Percentiles rank a stretch among this genome's conserved stretches.
Conservation (phyloP, 73 alveolate species). For the Effrenium voratum region DNA sequence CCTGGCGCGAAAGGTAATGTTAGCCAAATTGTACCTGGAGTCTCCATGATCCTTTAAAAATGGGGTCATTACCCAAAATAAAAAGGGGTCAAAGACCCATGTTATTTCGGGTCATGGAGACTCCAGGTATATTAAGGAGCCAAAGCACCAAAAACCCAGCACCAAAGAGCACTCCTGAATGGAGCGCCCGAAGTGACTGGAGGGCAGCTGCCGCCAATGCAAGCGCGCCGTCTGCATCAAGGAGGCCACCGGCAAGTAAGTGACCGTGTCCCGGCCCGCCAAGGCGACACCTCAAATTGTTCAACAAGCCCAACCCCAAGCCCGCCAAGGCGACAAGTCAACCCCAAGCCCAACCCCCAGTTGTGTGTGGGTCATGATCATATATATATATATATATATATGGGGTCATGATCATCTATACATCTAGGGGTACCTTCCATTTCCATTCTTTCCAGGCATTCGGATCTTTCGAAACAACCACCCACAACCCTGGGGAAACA, state of each 20-base stretch:
- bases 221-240: not conserved
- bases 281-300: constrained; percentile 1
- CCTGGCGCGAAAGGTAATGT: no score
- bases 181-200: constrained; percentile 42
- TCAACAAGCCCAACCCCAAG: not conserved
- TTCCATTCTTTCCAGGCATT: no score
- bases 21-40: no score
- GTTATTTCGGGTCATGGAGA: no score
- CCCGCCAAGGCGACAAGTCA: not conserved
- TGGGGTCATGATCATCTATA: not conserved
- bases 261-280: constrained; percentile 84
- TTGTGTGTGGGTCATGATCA: not conserved
- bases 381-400: no score
- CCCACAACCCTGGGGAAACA: no score
- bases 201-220: constrained; percentile 59
- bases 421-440: no score
- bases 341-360: not conserved
- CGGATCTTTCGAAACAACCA: no score
- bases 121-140: not conserved
- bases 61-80: no score
- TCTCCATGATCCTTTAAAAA: no score
- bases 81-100: no score
- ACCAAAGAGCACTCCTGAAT: not conserved
- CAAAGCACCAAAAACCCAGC: not conserved
- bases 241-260: constrained; percentile 5